Percentiles rank a stretch among this genome's conserved stretches.
phyloP scores from a whole-genome alignment of 164 flowering plant species.

The Chimonanthus salicifolius region DNA sequence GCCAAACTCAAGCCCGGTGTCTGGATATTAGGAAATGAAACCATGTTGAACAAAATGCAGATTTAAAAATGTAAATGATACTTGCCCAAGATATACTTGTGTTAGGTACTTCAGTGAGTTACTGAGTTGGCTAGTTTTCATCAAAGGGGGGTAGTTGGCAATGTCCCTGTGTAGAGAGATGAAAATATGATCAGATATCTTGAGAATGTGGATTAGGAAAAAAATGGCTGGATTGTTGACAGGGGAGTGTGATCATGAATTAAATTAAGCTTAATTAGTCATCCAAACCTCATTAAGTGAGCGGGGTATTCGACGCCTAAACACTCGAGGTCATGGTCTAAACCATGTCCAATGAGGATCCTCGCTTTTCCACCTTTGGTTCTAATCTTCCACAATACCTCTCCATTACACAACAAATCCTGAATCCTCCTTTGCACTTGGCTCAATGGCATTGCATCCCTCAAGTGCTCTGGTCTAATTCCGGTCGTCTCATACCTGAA shows the following conservation, averaged over 20 bases:
- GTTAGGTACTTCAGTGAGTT: conserved; percentile 86
- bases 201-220: not conserved
- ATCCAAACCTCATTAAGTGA: conserved; percentile 49
- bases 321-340: conserved; percentile 76
- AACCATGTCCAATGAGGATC: conserved; percentile 91
- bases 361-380: conserved; percentile 66
- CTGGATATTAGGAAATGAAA: not conserved
- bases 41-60: not conserved
- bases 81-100: conserved; percentile 77
- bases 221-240: not conserved
- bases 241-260: not conserved
- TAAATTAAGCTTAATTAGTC: not conserved
- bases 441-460: conserved; percentile 71
- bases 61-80: not conserved
- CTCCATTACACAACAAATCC: conserved; percentile 84
- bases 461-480: conserved; percentile 57
- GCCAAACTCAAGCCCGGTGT: not conserved
- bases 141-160: conserved; percentile 84
- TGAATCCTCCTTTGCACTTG: conserved; percentile 70
- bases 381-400: conserved; percentile 74
- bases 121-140: conserved; percentile 96
- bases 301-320: conserved; percentile 70
- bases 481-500: conserved; percentile 81
- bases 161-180: conserved; percentile 47
- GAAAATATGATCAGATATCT: not conserved